A percentile compares a stretch with the other conserved stretches of the same genome.
phyloP scores from a whole-genome alignment of 169 alveolate species.

The Amoebophrya sp. region DNA sequence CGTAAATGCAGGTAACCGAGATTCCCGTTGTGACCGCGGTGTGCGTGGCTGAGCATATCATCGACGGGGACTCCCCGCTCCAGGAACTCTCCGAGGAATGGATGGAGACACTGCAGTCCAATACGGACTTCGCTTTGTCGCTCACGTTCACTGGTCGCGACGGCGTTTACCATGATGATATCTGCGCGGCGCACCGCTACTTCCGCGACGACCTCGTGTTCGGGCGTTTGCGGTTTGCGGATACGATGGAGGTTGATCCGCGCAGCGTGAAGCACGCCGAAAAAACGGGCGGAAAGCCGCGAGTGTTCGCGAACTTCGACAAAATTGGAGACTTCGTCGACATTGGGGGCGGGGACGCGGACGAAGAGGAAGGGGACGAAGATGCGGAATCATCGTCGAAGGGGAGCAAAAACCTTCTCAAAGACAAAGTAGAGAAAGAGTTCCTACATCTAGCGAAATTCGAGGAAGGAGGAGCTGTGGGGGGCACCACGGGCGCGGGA shows the following conservation, averaged over 20 bases:
- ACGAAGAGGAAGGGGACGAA: neutral
- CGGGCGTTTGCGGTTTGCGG: neutral
- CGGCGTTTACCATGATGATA: neutral
- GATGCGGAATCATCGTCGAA: no score
- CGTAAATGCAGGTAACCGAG: neutral
- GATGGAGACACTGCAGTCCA: neutral
- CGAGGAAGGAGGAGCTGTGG: no score
- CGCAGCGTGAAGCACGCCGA: neutral
- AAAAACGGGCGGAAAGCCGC: neutral
- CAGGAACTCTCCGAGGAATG: neutral
- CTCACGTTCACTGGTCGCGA: neutral
- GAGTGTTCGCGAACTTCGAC: neutral
- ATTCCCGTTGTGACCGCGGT: neutral
- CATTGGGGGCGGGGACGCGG: neutral
- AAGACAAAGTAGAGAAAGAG: no score
- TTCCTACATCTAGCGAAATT: no score
- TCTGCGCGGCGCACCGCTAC: neutral
- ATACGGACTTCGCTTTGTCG: neutral
- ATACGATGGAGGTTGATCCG: constrained; percentile 2
- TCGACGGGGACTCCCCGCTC: neutral
- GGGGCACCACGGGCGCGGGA: no score
- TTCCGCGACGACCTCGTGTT: neutral
- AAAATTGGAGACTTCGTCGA: neutral
- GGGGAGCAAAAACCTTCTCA: no score
- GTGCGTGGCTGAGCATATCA: neutral